phyloP scores from a whole-genome alignment of 768 basidiomycete species.

The Thelephora aurantiotincta region DNA sequence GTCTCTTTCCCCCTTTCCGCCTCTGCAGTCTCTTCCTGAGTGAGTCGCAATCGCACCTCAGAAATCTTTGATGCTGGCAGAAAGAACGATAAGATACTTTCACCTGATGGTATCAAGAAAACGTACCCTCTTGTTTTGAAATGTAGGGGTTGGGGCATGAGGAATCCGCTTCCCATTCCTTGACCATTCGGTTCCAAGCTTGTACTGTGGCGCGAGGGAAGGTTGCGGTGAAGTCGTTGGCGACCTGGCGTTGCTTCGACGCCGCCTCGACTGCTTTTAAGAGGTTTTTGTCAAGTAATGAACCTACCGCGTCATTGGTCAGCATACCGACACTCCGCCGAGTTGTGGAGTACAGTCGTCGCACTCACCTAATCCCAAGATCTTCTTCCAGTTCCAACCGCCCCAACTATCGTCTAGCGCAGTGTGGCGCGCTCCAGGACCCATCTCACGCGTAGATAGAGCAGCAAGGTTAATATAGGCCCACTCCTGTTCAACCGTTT shows the following conservation, averaged over 20 bases:
- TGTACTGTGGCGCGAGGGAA: background rate
- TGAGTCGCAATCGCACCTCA: slow-evolving; percentile 11
- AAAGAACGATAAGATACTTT: background rate
- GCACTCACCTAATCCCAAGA: slow-evolving; percentile 9
- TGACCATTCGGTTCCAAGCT: slow-evolving; percentile 11
- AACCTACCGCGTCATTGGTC: slow-evolving; percentile 22
- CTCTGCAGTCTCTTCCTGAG: slow-evolving; percentile 12
- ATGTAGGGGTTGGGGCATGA: slow-evolving; percentile 11
- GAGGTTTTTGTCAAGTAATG: background rate
- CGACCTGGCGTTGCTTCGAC: background rate
- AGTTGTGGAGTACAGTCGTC: background rate
- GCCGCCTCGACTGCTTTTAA: background rate
- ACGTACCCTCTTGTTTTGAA: background rate
- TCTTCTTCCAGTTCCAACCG: slow-evolving; percentile 18
- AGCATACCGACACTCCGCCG: too few species aligned
- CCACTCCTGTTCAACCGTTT: slow-evolving; percentile 16
- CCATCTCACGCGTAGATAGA: slow-evolving; percentile 8
- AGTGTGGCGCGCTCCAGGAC: slow-evolving; percentile 5
- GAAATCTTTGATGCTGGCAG: slow-evolving; percentile 6
- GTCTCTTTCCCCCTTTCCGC: background rate
- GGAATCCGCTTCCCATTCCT: slow-evolving; percentile 14
- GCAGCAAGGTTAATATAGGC: slow-evolving; percentile 3
- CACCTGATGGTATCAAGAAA: too few species aligned
- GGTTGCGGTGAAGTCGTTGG: background rate
- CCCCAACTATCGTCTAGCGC: slow-evolving; percentile 10